Base-by-base conservation (phyloP, 2,329 filamentous ascomycete species). In the Talaromyces sp. region DNA sequence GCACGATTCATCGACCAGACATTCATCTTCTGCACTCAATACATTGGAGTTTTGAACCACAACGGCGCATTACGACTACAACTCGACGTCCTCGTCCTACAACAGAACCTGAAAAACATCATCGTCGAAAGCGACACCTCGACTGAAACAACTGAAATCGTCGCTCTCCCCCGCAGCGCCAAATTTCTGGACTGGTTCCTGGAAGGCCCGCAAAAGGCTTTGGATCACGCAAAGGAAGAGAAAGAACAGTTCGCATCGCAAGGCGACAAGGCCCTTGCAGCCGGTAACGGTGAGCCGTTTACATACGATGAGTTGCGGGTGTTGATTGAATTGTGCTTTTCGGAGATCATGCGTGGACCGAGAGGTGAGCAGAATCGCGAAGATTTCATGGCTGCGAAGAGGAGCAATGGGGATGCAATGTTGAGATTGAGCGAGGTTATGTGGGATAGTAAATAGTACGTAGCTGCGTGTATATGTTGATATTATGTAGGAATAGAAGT, bases 31-130 rank as follows among this genome's bases (percentile, higher is more conserved):
- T 91, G 91, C 68, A 87, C 89, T 1, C 81, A 84, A 19, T 85
- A 86, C 73, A 90, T 94, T 53, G 88, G 88, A 59, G 88, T 90
- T 7, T 94, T 99, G 88, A 97, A 99, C 76, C 81, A 80, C 43
- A 87, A 90, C 71, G 95, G 95, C 49, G 91, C 89, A 67, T 88
- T 89, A n/a, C 87, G 93, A 43, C 93, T 99, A 87, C 90, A 93
- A 76, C 87, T 98, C 72, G 97, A 99, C 76, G 92, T 97, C 58
- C 85, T 97, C 27, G 95, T 99, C 47, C 82, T 99, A 61, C 94
- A 98, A 79, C 95, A 99, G 76, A 97, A 97, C 72, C 86, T 99
- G 64, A 97, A 97, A 81, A 96, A 96, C 70, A 89, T 99, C 62
- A 92, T 81, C 58, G 71, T 79, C n/a, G 72, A 74, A 36, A 47